A percentile compares a stretch with the other conserved stretches of the same genome.
phyloP scores from a whole-genome alignment of 2,329 filamentous ascomycete species.

The Penicillium sp. region DNA sequence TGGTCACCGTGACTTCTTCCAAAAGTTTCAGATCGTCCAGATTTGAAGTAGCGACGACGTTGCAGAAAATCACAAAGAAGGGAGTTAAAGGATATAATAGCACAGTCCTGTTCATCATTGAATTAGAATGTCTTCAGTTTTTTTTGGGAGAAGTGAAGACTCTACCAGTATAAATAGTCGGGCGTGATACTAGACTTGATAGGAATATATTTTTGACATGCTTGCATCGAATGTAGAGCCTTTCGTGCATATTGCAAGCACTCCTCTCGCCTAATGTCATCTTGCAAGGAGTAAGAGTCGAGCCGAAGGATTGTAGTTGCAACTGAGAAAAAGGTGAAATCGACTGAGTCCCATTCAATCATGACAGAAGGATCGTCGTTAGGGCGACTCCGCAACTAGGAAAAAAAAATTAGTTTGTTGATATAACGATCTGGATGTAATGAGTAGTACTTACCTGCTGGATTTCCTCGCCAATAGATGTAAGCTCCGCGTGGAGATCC shows the following conservation, averaged over 20 bases:
- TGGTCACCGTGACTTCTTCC: not conserved
- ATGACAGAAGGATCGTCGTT: not conserved
- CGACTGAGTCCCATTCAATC: not conserved
- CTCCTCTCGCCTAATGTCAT: not conserved
- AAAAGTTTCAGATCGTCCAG: not conserved
- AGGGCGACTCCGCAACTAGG: not conserved
- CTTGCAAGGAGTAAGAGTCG: not conserved
- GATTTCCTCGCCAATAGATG: not conserved
- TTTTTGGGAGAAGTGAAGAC: not conserved
- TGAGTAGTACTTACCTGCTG: not conserved
- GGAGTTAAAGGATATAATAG: not conserved
- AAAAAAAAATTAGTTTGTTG: not conserved
- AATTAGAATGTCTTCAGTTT: not conserved
- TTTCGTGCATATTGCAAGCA: not conserved
- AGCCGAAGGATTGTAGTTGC: not conserved
- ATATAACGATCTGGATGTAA: not conserved
- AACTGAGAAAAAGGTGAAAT: not conserved
- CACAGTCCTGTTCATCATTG: not conserved
- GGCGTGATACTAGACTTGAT: not conserved
- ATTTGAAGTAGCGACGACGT: not conserved
- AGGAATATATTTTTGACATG: not conserved
- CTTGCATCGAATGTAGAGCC: not conserved
- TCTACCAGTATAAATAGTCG: not conserved
- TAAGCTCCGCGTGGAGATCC: not conserved
- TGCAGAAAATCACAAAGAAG: not conserved